Conservation (phyloP, 805 yeast species). For the Ogataea paradorogensis region DNA sequence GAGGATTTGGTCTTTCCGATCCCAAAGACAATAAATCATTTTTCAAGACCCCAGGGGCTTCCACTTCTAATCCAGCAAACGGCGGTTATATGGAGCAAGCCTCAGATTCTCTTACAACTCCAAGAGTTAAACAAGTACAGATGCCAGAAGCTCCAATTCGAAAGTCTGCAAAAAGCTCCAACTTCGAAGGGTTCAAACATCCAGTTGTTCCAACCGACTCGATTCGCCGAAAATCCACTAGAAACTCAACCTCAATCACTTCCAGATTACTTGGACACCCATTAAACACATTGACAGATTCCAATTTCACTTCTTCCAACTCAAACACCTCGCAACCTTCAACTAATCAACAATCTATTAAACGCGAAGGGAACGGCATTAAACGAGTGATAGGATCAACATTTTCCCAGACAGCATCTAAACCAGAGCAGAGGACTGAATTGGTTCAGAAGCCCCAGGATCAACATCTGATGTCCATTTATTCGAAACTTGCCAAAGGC, state of each 20-base stretch:
- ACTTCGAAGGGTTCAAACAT: constrained; percentile 24
- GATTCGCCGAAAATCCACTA: constrained; percentile 25
- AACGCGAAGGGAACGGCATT: constrained; percentile 19
- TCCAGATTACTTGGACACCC: constrained; percentile 30
- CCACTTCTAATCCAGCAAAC: constrained; percentile 9
- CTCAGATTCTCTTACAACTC: constrained; percentile 38
- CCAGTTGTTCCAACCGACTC: constrained; percentile 26
- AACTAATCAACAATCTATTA: constrained; percentile 2
- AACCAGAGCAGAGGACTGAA: constrained; percentile 12
- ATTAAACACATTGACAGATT: constrained; percentile 22
- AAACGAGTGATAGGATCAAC: constrained; percentile 28
- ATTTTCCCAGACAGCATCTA: constrained; percentile 13
- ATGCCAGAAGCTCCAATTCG: constrained; percentile 41
- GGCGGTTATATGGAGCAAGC: constrained; percentile 20
- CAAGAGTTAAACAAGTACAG: constrained; percentile 35
- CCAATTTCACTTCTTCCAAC: constrained; percentile 21
- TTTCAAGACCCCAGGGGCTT: constrained; percentile 10
- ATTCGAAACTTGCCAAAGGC: constrained; percentile 56
- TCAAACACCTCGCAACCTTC: constrained; percentile 9
- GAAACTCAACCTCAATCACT: constrained; percentile 29
- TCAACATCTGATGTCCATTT: constrained; percentile 44
- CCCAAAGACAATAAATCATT: constrained; percentile 5
- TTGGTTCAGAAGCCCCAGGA: constrained; percentile 25
- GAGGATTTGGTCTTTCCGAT: constrained; percentile 19
- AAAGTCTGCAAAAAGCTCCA: constrained; percentile 29